Percentiles rank a stretch among this genome's conserved stretches.
phyloP scores from a whole-genome alignment of 2,329 filamentous ascomycete genomes.

The Aspergillus sp. region DNA sequence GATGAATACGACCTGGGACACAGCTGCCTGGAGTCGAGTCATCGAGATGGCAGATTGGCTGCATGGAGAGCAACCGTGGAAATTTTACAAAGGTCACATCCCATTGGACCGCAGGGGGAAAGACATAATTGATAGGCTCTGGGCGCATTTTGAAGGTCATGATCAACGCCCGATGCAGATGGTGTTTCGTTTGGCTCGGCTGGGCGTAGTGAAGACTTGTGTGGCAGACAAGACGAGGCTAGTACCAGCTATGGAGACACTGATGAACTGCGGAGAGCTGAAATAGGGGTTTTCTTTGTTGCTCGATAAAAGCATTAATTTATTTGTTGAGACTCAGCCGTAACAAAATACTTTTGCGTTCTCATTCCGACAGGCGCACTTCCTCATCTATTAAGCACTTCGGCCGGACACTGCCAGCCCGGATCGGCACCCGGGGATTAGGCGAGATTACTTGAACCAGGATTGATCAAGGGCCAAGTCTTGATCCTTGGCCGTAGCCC shows the following conservation, averaged over 20 bases:
- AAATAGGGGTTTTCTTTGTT: too few relatives aligned
- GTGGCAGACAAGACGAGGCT: neutral
- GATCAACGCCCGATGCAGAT: neutral
- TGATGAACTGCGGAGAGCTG: neutral
- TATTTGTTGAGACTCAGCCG: too few relatives aligned
- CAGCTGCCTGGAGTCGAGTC: neutral
- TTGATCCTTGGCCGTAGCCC: too few relatives aligned
- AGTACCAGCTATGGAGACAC: neutral
- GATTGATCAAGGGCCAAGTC: too few relatives aligned
- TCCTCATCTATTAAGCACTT: too few relatives aligned
- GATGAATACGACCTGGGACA: neutral
- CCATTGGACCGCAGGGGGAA: neutral
- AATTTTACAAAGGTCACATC: neutral
- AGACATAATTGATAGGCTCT: neutral
- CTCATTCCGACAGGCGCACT: too few relatives aligned
- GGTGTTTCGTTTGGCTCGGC: neutral
- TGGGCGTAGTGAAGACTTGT: neutral
- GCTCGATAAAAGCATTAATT: too few relatives aligned
- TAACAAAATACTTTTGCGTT: too few relatives aligned
- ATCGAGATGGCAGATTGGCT: neutral
- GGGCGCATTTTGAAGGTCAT: neutral
- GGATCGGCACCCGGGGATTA: too few relatives aligned
- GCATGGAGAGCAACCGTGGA: neutral
- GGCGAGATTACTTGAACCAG: too few relatives aligned
- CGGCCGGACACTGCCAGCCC: too few relatives aligned